phyloP scores from a whole-genome alignment of 2,329 filamentous ascomycete species.

The Fusarium sp. region DNA sequence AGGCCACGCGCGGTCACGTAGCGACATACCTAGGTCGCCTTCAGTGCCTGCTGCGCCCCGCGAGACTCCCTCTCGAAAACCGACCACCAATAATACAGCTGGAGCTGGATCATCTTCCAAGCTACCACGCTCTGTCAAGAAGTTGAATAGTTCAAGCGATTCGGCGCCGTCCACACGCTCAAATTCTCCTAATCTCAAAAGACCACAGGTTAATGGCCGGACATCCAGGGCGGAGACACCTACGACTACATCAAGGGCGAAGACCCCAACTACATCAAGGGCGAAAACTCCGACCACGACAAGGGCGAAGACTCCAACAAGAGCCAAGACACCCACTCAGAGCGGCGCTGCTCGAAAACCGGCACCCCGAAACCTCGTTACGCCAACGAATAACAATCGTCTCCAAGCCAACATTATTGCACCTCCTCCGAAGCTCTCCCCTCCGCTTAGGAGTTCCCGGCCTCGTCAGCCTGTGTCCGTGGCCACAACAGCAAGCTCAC shows the following conservation, averaged over 20 bases:
- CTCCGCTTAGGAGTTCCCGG: conserved; percentile 81
- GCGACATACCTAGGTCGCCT: conserved; percentile 64
- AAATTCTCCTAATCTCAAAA: conserved; percentile 64
- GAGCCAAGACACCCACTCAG: conserved; percentile 58
- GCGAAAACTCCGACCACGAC: conserved; percentile 54
- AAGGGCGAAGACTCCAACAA: conserved; percentile 56
- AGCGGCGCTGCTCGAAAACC: conserved; percentile 51
- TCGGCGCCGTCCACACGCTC: conserved; percentile 64
- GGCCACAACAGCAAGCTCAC: conserved; percentile 77
- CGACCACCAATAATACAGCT: conserved; percentile 40
- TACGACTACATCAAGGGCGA: conserved; percentile 49
- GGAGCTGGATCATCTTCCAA: conserved; percentile 53
- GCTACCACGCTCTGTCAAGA: conserved; percentile 60
- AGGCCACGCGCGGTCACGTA: conserved; percentile 64
- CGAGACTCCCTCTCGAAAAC: conserved; percentile 48
- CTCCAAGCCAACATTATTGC: conserved; percentile 80
- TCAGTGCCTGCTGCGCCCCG: conserved; percentile 47
- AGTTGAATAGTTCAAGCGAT: conserved; percentile 56
- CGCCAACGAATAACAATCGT: conserved; percentile 64
- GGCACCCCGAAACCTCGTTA: conserved; percentile 56
- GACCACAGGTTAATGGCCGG: conserved; percentile 56
- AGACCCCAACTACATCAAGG: conserved; percentile 52
- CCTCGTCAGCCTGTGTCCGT: conserved; percentile 82
- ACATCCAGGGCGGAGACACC: conserved; percentile 53
- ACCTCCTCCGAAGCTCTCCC: conserved; percentile 78